Evolutionary conservation across 306 rosid species (phyloP).

Genomic region (Crotalaria pallida): DNA sequence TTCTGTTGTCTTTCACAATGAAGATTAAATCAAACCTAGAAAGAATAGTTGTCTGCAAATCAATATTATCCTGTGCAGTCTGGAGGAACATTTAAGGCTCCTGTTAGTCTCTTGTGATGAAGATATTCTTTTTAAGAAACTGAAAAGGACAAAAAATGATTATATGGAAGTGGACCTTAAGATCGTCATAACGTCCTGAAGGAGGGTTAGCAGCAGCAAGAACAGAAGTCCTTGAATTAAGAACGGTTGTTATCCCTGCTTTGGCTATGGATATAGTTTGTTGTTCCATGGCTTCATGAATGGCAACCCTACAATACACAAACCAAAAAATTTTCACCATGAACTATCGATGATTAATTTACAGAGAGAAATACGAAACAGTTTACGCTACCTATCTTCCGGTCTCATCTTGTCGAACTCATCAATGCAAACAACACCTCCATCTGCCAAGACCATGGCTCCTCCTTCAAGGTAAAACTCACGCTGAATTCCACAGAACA

Average conservation of each 20-base stretch:
- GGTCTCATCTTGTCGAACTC: constrained; percentile 99
- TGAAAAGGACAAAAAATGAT: neutral
- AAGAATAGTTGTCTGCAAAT: constrained; percentile 97
- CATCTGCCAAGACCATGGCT: constrained; percentile 99
- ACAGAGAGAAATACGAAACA: neutral
- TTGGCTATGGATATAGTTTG: constrained; percentile 98
- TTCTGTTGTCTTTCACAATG: constrained; percentile 95
- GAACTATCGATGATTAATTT: neutral
- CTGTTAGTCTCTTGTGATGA: constrained; percentile 23
- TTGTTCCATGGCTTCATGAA: constrained; percentile 99
- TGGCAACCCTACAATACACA: constrained; percentile 69
- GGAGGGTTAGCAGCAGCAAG: constrained; percentile 99
- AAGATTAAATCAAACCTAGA: constrained; percentile 94
- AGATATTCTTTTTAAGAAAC: neutral
- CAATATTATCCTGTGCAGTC: constrained; percentile 99
- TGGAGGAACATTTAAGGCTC: constrained; percentile 33
- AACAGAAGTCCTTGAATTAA: constrained; percentile 95
- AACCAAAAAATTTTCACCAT: constrained; percentile 6
- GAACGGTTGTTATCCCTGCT: constrained; percentile 99
- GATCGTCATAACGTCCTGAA: constrained; percentile 99
- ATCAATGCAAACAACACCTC: constrained; percentile 97
- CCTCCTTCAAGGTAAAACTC: constrained; percentile 99
- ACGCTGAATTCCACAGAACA: constrained; percentile 49
- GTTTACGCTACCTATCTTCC: constrained; percentile 77
- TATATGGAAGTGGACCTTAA: constrained; percentile 50